Evolutionary conservation across 2,329 filamentous ascomycete genomes (phyloP).

Genomic region (Sclerotinia sclerotiorum): DNA sequence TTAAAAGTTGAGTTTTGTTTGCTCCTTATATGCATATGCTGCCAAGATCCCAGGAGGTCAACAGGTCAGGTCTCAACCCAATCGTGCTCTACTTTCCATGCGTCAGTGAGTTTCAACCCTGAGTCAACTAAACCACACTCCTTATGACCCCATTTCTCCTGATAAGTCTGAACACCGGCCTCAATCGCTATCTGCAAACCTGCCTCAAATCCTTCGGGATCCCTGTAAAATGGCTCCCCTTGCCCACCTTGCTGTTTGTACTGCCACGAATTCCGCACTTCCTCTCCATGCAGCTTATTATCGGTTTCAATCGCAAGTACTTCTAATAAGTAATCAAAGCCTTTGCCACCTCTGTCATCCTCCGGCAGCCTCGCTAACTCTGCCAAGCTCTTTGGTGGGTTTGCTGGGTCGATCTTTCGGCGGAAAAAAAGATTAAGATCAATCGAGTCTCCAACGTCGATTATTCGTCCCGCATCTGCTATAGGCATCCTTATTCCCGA

Average conservation of each 20-base stretch:
- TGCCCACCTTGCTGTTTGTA: constrained; percentile 50
- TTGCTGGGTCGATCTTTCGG: background rate
- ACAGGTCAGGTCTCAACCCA: constrained; percentile 40
- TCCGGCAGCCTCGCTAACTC: background rate
- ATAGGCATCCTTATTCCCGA: constrained; percentile 46
- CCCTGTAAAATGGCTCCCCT: constrained; percentile 55
- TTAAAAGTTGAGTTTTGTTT: no score
- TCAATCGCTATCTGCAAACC: constrained; percentile 49
- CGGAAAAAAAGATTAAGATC: constrained; percentile 21
- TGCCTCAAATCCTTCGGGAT: constrained; percentile 47
- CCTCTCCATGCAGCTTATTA: constrained; percentile 34
- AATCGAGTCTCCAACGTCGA: constrained; percentile 46
- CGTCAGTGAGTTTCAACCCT: constrained; percentile 45
- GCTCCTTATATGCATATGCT: no score
- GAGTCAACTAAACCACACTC: constrained; percentile 45
- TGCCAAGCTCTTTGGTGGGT: constrained; percentile 25
- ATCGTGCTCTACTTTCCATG: constrained; percentile 48
- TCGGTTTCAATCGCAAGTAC: constrained; percentile 38
- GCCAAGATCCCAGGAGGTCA: no score
- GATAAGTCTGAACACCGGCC: constrained; percentile 45
- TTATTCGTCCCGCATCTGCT: constrained; percentile 45
- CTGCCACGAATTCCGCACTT: constrained; percentile 53
- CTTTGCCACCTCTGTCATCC: constrained; percentile 21
- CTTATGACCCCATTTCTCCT: constrained; percentile 49
- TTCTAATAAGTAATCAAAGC: constrained; percentile 39